Evolutionary conservation across 768 basidiomycete species (phyloP), one percentile per base, ranked within the genome.

Genomic region (Mycena latifolia): DNA sequence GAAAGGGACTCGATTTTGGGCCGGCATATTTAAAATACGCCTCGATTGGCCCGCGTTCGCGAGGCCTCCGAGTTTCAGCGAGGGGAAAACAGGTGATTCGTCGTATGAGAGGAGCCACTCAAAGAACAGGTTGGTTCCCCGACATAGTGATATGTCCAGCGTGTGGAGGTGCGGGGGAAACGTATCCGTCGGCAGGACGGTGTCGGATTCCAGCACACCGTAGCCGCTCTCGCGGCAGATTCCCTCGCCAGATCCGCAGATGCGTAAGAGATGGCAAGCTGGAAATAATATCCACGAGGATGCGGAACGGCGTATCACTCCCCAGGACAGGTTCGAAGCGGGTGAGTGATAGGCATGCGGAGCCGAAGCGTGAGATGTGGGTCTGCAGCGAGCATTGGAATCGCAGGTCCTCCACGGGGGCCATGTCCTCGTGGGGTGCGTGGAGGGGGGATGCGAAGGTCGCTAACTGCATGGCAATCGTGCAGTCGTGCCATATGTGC

Each of bases 1-100:
- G 48, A 39, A 18, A 59, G 58, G 20, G 48, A 39, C 35, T 50
- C 35, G 20, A 51, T 59, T 27, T 51, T 35, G 22, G 47, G 39
- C 58, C 58, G 18, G 50, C 33, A 22, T 31, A 46, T 46, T 29
- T 22, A 5, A 59, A 29, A 41, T 59, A 59, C 2, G 48, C 18
- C 2, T 41, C 25, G 22, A 59, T 31, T 1, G 56, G 29, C 29
- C n/a, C 20, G 47, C 53, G 53, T 4, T 14, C 3, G 56, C 22
- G 7, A 25, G 2, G 0, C 35, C 58, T 20, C 11, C 37, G 48
- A 59, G 33, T 18, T 4, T 51, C 7, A 59, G 35, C 17, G 58
- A 59, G 31, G 47, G 50, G 22, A 59, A 28, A 48, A 28, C 24
- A 8, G 48, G 58, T 5, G 48, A 35, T 33, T 50, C 20, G 11